A percentile compares a stretch with the other conserved stretches of the same genome.
phyloP scores from a whole-genome alignment of 768 basidiomycete species.

The Russula dissimulans region DNA sequence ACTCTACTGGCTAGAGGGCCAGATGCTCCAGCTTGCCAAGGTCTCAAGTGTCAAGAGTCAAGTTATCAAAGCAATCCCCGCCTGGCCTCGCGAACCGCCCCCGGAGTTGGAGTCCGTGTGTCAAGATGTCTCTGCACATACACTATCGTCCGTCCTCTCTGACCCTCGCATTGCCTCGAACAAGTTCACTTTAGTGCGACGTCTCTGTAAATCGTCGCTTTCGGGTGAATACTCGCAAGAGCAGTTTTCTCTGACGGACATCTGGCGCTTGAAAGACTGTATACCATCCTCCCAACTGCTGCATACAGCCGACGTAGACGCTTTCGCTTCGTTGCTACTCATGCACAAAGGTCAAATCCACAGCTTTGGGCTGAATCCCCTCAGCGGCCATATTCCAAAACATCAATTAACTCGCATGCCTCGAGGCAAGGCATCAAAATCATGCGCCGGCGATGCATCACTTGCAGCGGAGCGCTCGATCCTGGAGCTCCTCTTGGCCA shows the following conservation, averaged over 20 bases:
- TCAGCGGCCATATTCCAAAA: constrained; percentile 33
- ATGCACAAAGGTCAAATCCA: constrained; percentile 50
- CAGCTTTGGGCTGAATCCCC: constrained; percentile 47
- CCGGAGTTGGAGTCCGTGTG: constrained; percentile 36
- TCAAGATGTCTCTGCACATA: constrained; percentile 37
- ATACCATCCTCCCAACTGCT: constrained; percentile 49
- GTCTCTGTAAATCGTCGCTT: constrained; percentile 43
- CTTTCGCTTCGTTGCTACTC: constrained; percentile 59
- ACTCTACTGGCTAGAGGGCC: constrained; percentile 53
- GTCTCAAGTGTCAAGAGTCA: constrained; percentile 33
- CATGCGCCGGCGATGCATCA: constrained; percentile 28
- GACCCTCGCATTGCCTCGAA: constrained; percentile 56
- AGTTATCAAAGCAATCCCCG: constrained; percentile 49
- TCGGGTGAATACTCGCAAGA: constrained; percentile 31
- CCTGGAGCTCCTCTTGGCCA: constrained; percentile 14
- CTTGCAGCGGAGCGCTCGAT: constrained; percentile 9
- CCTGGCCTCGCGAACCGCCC: constrained; percentile 66
- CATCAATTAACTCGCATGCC: constrained; percentile 26
- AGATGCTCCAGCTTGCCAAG: constrained; percentile 36
- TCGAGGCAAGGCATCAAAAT: neutral
- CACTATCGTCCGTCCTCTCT: constrained; percentile 45
- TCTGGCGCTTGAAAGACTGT: constrained; percentile 79
- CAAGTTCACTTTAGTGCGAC: constrained; percentile 69
- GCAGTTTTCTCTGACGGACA: constrained; percentile 50
- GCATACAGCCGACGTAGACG: constrained; percentile 59